Percentiles rank a stretch among this genome's conserved stretches.
Evolutionary conservation across 768 basidiomycete genomes (phyloP).

Genomic region (Leccinum imitatum): DNA sequence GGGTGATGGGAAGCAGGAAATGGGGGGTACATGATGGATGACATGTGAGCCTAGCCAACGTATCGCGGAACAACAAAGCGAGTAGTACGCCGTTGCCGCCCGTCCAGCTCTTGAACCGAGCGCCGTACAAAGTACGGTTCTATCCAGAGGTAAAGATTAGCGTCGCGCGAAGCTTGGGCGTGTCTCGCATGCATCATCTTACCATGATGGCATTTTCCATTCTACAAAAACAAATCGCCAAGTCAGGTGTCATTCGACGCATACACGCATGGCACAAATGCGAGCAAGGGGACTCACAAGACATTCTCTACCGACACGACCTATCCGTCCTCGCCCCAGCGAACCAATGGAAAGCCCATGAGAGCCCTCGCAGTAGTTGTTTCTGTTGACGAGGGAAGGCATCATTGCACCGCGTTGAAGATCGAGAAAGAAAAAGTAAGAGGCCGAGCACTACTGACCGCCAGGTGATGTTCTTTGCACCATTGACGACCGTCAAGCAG

Average conservation of each 20-base stretch:
- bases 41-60: neutral
- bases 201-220: conserved; percentile 1
- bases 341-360: conserved; percentile 63
- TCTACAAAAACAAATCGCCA: neutral
- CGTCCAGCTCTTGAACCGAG: conserved; percentile 70
- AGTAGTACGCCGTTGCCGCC: conserved; percentile 51
- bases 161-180: neutral
- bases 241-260: conserved; percentile 19
- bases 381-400: conserved; percentile 27
- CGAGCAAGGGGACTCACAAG: conserved; percentile 44
- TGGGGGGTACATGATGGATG: neutral
- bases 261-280: conserved; percentile 3
- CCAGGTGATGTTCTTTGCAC: conserved; percentile 55
- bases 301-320: conserved; percentile 59
- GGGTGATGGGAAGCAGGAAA: neutral
- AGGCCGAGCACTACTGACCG: conserved; percentile 25
- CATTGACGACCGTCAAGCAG: conserved; percentile 57
- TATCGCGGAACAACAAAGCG: neutral
- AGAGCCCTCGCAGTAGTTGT: conserved; percentile 55
- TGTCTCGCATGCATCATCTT: neutral
- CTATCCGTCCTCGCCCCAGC: conserved; percentile 36
- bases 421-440: neutral
- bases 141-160: conserved; percentile 18
- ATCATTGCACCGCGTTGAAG: neutral
- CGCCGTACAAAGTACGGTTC: conserved; percentile 54